Base-by-base conservation (phyloP, 129 eudicot genomes). In the Mikania micrantha region DNA sequence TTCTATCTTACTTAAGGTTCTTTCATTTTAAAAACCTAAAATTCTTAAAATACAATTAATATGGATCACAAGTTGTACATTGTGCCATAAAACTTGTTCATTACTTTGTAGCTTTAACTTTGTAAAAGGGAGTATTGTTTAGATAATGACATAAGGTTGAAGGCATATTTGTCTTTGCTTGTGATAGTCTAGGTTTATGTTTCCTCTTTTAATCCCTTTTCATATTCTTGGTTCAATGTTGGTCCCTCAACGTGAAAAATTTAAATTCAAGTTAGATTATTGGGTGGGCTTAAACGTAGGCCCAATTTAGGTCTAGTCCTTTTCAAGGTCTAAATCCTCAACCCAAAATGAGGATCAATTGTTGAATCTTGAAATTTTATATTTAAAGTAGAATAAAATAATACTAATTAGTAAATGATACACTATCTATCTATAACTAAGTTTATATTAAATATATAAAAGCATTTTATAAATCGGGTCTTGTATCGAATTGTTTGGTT, bases 141-240 rank as follows among this genome's bases (percentile, higher is more conserved):
- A 35, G 64, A 54, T 36, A 22, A 39, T 64, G 74, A 35, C 53
- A 54, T 36, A 22, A 39, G 74, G 74, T 69, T 69, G 74, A 69
- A 69, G 25, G 74, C 38, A 69, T 50, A 47, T 32, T 13, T 31
- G 63, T 48, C 64, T 40, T 73, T 72, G 65, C 66, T 64, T 73
- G 54, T 5, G 19, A 28, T 52, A 16, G 66, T 24, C 40, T 62
- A 61, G 41, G 45, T 62, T 34, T 28, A 56, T 56, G 28, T 56
- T 56, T 38, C 28, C 28, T 56, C 38, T 56, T 56, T 56, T 7
- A 15, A 13, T 9, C 7, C 6, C 32, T 49, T 42, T 34, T 72
- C 17, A 20, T 22, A 3, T 59, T 28, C 21, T 58, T 58, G 54
- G 49, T 45, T 35, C 24, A 60, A 72, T 31, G 49, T 62, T 25